These are phyloP conservation scores for Polyplosphaeria fusca DNA, from an alignment of 495 filamentous ascomycete species.

Conservation along the genomic window DNA sequence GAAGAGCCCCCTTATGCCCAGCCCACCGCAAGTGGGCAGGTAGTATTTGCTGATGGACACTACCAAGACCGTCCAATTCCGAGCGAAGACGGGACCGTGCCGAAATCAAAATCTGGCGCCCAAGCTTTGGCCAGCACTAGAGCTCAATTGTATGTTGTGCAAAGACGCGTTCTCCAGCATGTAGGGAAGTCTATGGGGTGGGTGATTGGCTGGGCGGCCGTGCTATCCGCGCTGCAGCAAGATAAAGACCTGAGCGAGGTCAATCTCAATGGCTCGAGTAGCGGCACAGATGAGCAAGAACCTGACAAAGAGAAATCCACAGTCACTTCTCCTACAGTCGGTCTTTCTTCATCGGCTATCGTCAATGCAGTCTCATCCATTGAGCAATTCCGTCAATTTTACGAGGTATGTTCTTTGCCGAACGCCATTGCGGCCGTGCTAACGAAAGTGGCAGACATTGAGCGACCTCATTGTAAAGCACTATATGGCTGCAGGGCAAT, in stretches of 20 bases:
- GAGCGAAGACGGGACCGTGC: constrained; percentile 10
- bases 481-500: constrained; percentile 70
- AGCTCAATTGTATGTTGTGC: constrained; percentile 77
- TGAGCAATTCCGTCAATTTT: constrained; percentile 30
- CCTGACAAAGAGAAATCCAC: neutral
- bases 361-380: constrained; percentile 29
- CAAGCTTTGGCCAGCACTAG: constrained; percentile 79
- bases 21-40: constrained; percentile 19
- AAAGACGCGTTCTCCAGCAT: constrained; percentile 71
- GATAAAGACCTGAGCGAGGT: constrained; percentile 56
- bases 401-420: constrained; percentile 27
- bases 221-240: constrained; percentile 54
- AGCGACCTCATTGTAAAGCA: constrained; percentile 49
- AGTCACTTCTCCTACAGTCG: constrained; percentile 14
- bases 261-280: constrained; percentile 44
- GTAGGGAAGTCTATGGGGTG: constrained; percentile 71
- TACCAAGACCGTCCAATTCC: constrained; percentile 30
- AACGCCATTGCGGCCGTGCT: neutral
- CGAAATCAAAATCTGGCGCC: constrained; percentile 50
- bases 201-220: constrained; percentile 70
- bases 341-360: constrained; percentile 22
- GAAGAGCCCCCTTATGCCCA: constrained; percentile 32
- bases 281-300: constrained; percentile 39
- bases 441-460: constrained; percentile 34
- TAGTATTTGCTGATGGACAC: constrained; percentile 31